Percentiles rank a stretch among this genome's conserved stretches.
Evolutionary conservation across 73 alveolate species (phyloP).

Genomic region (Symbiodinium pilosum): DNA sequence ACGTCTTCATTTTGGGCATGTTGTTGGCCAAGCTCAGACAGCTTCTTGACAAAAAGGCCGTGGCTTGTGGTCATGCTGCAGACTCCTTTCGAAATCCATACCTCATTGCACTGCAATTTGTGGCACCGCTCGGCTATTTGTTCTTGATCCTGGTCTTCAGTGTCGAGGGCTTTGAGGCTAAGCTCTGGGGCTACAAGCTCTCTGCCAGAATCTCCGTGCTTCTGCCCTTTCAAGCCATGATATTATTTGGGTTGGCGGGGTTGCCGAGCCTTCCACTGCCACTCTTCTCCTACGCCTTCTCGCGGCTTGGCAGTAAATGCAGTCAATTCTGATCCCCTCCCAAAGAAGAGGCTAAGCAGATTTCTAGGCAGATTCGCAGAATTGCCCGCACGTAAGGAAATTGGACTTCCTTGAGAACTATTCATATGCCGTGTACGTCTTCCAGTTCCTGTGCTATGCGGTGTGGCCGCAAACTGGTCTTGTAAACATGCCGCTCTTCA

Average conservation of each 20-base stretch:
- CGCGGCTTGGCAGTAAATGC: slow-evolving; percentile 8
- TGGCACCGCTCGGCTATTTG: slow-evolving; percentile 73
- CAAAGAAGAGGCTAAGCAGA: too few species aligned
- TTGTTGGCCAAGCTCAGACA: slow-evolving; percentile 70
- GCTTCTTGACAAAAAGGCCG: slow-evolving; percentile 49
- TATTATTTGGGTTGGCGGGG: slow-evolving; percentile 73
- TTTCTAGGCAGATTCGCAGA: neutral
- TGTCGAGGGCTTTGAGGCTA: neutral
- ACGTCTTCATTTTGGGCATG: slow-evolving; percentile 84
- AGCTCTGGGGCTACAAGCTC: slow-evolving; percentile 15
- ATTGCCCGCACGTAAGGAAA: too few species aligned
- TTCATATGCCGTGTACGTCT: slow-evolving; percentile 77
- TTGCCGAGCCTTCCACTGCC: slow-evolving; percentile 65
- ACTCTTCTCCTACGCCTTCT: slow-evolving; percentile 61
- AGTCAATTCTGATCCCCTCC: too few species aligned
- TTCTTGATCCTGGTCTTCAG: slow-evolving; percentile 52
- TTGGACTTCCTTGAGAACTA: slow-evolving; percentile 86
- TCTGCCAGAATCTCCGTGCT: slow-evolving; percentile 35
- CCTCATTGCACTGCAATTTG: slow-evolving; percentile 68
- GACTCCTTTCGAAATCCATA: slow-evolving; percentile 31
- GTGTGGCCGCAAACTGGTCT: slow-evolving; percentile 80
- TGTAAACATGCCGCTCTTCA: slow-evolving; percentile 31
- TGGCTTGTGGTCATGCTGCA: slow-evolving; percentile 18
- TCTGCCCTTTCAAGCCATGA: slow-evolving; percentile 93
- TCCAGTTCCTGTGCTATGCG: slow-evolving; percentile 76